phyloP scores from a whole-genome alignment of 23 red algal species.

The Pyropia yezoensis region DNA sequence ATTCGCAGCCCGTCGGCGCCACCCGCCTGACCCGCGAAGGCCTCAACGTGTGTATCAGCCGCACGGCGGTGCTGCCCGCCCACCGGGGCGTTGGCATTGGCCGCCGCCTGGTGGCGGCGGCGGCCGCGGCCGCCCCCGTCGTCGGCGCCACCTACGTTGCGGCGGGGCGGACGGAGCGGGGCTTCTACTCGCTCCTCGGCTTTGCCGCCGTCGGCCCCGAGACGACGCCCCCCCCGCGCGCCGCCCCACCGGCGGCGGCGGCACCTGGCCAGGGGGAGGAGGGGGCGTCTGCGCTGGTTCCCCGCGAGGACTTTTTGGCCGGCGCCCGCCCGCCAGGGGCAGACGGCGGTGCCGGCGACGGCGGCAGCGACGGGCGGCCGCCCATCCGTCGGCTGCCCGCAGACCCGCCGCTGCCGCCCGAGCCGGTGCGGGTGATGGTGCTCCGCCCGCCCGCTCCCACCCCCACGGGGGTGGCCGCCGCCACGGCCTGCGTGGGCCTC shows the following conservation, averaged over 20 bases:
- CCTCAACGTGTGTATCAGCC: not conserved
- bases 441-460: not conserved
- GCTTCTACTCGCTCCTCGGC: slow-evolving; percentile 14
- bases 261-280: too few relatives aligned
- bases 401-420: not conserved
- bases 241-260: too few relatives aligned
- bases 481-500: not conserved
- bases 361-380: not conserved
- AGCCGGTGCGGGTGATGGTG: slow-evolving; percentile 3
- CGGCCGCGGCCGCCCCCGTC: not conserved
- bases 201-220: not conserved
- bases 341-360: not conserved
- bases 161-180: slow-evolving; percentile 1
- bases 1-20: not conserved
- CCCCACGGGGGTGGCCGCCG: not conserved
- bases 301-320: too few relatives aligned
- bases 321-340: too few relatives aligned
- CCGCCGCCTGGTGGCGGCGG: not conserved
- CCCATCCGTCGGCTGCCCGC: too few relatives aligned
- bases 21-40: not conserved
- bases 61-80: not conserved
- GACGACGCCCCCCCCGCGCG: too few relatives aligned
- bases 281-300: too few relatives aligned
- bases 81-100: slow-evolving; percentile 15
- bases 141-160: slow-evolving; percentile 4